Evolutionary conservation across 768 basidiomycete species (phyloP).

Genomic region (Russula lepida): DNA sequence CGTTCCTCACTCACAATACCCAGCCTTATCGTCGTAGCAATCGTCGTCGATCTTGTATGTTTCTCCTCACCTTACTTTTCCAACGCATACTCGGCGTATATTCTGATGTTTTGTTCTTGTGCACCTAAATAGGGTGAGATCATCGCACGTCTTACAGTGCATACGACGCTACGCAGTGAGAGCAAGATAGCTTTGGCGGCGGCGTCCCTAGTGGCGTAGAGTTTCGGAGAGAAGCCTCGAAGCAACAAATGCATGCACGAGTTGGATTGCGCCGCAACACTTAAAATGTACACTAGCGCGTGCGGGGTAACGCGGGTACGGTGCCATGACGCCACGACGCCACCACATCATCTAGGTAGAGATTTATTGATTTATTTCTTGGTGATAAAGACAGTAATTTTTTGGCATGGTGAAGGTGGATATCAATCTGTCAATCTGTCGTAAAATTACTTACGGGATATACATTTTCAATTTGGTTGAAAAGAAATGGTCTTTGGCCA

Average conservation of each 20-base stretch:
- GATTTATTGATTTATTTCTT: background rate
- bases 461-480: too few relatives aligned
- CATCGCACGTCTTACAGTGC: constrained; percentile 64
- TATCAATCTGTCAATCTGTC: too few relatives aligned
- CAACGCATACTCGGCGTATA: background rate
- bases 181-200: background rate
- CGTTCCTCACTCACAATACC: constrained; percentile 11
- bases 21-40: constrained; percentile 85
- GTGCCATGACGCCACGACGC: background rate
- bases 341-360: background rate
- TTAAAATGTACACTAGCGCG: background rate
- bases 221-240: too few relatives aligned
- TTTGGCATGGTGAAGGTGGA: background rate
- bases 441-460: too few relatives aligned
- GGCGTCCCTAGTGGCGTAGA: background rate
- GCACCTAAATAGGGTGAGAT: constrained; percentile 57
- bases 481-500: too few relatives aligned
- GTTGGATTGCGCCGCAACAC: background rate
- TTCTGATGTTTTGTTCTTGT: background rate
- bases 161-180: constrained; percentile 34
- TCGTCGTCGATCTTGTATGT: constrained; percentile 77
- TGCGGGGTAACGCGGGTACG: background rate
- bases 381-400: background rate
- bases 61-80: background rate
- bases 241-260: background rate